These are phyloP conservation scores for Sedum album DNA, from an alignment of 164 flowering plant species.

Conservation along the genomic window DNA sequence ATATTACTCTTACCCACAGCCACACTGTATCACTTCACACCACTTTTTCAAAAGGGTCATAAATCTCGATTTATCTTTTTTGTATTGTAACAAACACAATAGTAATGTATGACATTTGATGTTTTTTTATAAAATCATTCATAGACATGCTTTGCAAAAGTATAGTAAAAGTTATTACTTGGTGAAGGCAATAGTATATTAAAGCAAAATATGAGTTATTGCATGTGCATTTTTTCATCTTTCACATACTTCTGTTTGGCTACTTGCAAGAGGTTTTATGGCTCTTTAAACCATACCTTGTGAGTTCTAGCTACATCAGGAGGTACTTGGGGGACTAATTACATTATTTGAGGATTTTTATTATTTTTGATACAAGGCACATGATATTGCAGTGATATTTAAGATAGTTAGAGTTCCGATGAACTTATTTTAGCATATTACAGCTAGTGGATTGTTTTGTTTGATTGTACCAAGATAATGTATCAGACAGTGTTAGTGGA, in stretches of 20 bases:
- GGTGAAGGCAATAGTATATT: background rate
- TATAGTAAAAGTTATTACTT: no score
- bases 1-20: background rate
- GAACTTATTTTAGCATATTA: background rate
- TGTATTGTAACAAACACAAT: background rate
- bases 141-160: no score
- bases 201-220: background rate
- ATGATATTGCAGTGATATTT: background rate
- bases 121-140: background rate
- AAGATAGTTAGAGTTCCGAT: background rate
- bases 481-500: background rate
- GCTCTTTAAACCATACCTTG: background rate
- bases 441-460: background rate
- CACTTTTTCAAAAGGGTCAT: background rate
- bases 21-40: background rate
- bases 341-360: background rate
- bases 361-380: background rate
- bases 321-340: background rate
- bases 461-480: slow-evolving; percentile 3
- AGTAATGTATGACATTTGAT: background rate
- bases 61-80: background rate
- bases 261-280: background rate
- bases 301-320: background rate
- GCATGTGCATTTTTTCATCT: background rate
- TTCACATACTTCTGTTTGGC: background rate